Evolutionary conservation across 176 grass and related monocot species (phyloP).

Genomic region (Raddia distichophylla): DNA sequence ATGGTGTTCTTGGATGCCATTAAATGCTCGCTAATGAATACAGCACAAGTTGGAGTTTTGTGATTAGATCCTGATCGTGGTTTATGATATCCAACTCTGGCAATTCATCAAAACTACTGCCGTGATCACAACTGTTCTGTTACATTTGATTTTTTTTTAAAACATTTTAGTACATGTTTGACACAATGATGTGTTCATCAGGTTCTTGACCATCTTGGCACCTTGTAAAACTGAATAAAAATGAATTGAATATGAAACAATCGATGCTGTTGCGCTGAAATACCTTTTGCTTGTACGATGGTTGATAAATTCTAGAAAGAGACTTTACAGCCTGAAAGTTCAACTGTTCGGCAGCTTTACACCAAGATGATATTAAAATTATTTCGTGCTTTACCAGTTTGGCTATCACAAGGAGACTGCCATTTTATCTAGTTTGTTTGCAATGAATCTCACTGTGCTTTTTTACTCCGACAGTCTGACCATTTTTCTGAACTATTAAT

Average conservation of each 20-base stretch:
- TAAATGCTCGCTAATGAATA: background rate
- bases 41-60: background rate
- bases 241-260: background rate
- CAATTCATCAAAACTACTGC: background rate
- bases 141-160: background rate
- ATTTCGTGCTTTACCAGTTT: background rate
- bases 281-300: background rate
- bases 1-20: background rate
- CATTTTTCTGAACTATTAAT: conserved; percentile 23
- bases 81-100: background rate
- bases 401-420: background rate
- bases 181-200: background rate
- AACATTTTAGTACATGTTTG: background rate
- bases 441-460: background rate
- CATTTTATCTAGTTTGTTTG: background rate
- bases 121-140: background rate
- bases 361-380: background rate
- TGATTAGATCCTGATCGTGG: conserved; percentile 9
- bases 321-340: background rate
- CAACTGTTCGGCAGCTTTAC: background rate
- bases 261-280: background rate
- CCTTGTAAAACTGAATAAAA: background rate
- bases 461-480: background rate
- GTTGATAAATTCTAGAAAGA: background rate
- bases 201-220: background rate